Evolutionary conservation across 306 rosid genomes (phyloP).

Genomic region (Delonix regia): DNA sequence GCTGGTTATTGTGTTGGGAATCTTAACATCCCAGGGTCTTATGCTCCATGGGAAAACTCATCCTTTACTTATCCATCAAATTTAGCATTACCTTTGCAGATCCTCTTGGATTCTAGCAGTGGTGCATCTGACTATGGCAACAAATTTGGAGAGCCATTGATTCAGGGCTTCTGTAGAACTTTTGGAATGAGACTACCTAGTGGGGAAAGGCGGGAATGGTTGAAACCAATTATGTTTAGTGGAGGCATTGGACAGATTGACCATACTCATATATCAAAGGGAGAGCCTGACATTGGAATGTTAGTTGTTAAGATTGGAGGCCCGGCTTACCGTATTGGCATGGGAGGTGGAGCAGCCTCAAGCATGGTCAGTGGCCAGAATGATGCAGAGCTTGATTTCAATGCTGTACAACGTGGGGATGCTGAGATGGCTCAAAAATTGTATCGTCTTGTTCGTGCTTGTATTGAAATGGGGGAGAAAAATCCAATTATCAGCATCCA

Average conservation of each 20-base stretch:
- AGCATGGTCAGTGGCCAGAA: constrained; percentile 99
- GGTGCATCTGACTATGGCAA: constrained; percentile 97
- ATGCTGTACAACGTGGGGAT: constrained; percentile 96
- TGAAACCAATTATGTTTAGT: constrained; percentile 97
- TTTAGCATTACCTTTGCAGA: constrained; percentile 86
- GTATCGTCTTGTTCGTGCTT: constrained; percentile 90
- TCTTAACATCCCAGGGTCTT: constrained; percentile 68
- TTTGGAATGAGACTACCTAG: constrained; percentile 94
- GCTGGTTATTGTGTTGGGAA: constrained; percentile 98
- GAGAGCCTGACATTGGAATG: constrained; percentile 89
- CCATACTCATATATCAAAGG: constrained; percentile 75
- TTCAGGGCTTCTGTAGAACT: constrained; percentile 93
- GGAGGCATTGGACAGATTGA: constrained; percentile 93
- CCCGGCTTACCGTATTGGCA: constrained; percentile 93
- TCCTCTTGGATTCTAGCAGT: constrained; percentile 83
- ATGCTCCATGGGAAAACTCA: constrained; percentile 92
- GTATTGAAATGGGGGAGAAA: constrained; percentile 88
- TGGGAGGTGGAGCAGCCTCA: constrained; percentile 98
- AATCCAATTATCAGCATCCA: constrained; percentile 91
- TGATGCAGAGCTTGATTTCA: constrained; percentile 91
- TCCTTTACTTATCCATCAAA: constrained; percentile 84
- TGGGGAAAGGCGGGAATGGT: constrained; percentile 95
- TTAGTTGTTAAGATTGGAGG: constrained; percentile 95
- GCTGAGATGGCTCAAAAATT: constrained; percentile 97
- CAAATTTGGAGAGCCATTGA: constrained; percentile 98